phyloP scores from a whole-genome alignment of 495 filamentous ascomycete genomes.

The Clohesyomyces aquaticus region DNA sequence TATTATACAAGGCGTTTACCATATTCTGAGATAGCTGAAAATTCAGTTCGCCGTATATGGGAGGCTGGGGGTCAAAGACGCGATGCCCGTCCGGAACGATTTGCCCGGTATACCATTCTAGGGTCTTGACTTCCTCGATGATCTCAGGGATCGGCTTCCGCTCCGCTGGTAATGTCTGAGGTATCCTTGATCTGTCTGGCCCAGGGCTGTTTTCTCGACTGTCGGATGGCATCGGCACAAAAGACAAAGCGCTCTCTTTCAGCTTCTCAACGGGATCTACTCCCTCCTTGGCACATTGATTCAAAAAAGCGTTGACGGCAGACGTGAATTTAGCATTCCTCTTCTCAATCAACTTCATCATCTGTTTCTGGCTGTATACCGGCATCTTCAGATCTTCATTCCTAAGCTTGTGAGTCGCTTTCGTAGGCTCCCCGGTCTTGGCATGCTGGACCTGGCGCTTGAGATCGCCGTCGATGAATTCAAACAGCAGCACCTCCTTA shows the following conservation, averaged over 20 bases:
- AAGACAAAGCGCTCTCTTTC: constrained; percentile 53
- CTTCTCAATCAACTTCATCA: constrained; percentile 89
- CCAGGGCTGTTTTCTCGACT: constrained; percentile 56
- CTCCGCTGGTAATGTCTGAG: constrained; percentile 76
- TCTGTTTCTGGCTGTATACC: constrained; percentile 88
- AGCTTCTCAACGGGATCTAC: constrained; percentile 71
- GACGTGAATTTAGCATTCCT: constrained; percentile 82
- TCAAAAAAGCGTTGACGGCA: constrained; percentile 77
- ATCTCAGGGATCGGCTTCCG: constrained; percentile 84
- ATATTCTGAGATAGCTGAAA: constrained; percentile 87
- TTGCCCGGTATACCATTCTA: constrained; percentile 87
- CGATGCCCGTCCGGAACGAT: constrained; percentile 94
- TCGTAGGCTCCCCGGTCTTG: constrained; percentile 71
- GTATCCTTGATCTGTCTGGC: constrained; percentile 52
- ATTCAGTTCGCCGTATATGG: constrained; percentile 80
- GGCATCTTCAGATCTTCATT: constrained; percentile 91
- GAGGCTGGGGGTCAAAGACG: constrained; percentile 84
- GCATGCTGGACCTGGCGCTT: constrained; percentile 74
- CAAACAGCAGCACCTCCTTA: constrained; percentile 79
- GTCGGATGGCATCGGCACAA: constrained; percentile 56
- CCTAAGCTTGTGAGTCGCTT: constrained; percentile 63
- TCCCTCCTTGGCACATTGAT: constrained; percentile 66
- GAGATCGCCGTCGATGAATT: constrained; percentile 89
- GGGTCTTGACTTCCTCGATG: constrained; percentile 76
- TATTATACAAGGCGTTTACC: constrained; percentile 93